Evolutionary conservation across 2,329 filamentous ascomycete species (phyloP), one percentile per base, ranked within the genome.

Genomic region (Trichoderma afroharzianum): DNA sequence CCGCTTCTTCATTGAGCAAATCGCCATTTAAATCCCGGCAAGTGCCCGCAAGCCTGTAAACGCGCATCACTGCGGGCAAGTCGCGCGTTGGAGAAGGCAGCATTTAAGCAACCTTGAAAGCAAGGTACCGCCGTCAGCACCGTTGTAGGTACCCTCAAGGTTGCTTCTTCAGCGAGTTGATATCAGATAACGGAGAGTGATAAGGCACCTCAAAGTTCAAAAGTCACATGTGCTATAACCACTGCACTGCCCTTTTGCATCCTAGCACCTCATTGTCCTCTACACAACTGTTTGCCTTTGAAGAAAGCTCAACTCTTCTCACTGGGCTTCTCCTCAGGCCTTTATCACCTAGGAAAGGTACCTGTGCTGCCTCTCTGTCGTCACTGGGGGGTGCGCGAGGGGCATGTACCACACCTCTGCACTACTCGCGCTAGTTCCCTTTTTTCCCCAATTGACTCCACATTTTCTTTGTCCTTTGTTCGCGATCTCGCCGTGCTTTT

Each of bases 21-120:
- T 21, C 57, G 26, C 18, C 24, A 61, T 67, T 24, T 66, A 50
- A 63, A 63, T 30, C 57, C 57, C 47, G 50, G 63, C 43, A 32
- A 33, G 57, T 33, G 30, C 57, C 32, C 11, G 43, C 43, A 58
- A 57, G 57, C 50, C 64, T 24, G 9, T 11, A 50, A 28, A 70
- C 68, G 68, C 68, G 61, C 61, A 50, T 66, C 68, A n/a, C 68
- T 47, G 43, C 59, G 12, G n/a, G 8, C 24, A 50, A n/a, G 21
- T 39, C 26, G 57, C 59, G 68, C 68, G 68, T 71, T 58, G 18
- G 39, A 43, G 33, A 26, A 15, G 7, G 26, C 33, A 26, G 11
- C 32, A 3, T 33, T 33, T 33, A 33, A 33, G 32, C 32, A 33
- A 32, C 30, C 30, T n/a, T 32, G 30, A 9, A 32, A 21, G 12